A percentile compares a stretch with the other conserved stretches of the same genome.
Evolutionary conservation across 495 filamentous ascomycete species (phyloP).

Genomic region (Aspergillus wentii): DNA sequence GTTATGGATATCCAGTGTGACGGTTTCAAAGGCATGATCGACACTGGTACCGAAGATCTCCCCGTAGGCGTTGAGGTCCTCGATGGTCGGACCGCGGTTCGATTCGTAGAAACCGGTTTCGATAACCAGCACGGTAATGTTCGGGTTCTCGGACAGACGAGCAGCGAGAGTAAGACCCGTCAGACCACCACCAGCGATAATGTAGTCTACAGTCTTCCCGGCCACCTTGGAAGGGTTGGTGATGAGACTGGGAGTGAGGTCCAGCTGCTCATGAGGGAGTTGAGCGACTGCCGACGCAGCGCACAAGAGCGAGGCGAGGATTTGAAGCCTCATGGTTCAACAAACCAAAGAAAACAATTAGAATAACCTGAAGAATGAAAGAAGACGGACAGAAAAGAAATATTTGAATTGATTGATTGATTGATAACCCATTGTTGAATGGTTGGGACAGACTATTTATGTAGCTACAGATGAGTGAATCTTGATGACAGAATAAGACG

Average conservation of each 20-base stretch:
- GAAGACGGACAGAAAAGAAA: too few species aligned
- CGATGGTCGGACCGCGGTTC: slow-evolving; percentile 18
- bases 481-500: too few species aligned
- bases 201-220: slow-evolving; percentile 11
- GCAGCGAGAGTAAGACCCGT: slow-evolving; percentile 39
- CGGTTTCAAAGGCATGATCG: slow-evolving; percentile 6
- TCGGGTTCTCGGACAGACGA: slow-evolving; percentile 30
- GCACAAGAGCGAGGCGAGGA: background rate
- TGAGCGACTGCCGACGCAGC: background rate
- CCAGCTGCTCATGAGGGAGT: background rate
- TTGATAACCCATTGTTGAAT: too few species aligned
- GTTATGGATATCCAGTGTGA: slow-evolving; percentile 1
- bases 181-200: slow-evolving; percentile 31
- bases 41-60: slow-evolving; percentile 19
- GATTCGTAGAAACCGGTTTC: slow-evolving; percentile 29
- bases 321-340: too few species aligned
- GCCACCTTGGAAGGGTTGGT: slow-evolving; percentile 2
- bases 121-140: slow-evolving; percentile 40
- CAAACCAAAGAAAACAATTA: too few species aligned
- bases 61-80: slow-evolving; percentile 23
- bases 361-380: too few species aligned
- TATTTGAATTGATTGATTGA: too few species aligned
- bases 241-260: slow-evolving; percentile 1
- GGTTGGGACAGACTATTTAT: too few species aligned
- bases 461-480: too few species aligned